phyloP scores from a whole-genome alignment of 495 filamentous ascomycete genomes.

The Penicillium ochrochloron region DNA sequence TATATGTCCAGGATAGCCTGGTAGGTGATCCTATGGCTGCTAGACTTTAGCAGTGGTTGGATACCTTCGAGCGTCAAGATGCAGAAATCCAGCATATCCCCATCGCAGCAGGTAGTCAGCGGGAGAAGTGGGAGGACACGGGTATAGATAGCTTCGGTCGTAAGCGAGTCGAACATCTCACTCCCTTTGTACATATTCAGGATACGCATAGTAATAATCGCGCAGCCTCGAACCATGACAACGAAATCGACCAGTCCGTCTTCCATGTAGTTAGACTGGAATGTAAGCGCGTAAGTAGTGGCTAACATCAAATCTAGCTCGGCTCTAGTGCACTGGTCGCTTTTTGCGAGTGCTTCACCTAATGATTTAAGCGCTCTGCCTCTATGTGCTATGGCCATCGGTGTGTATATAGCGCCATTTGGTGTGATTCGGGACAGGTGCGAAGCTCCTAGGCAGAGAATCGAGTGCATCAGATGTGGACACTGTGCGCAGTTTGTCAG shows the following conservation, averaged over 20 bases:
- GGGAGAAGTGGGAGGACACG: neutral
- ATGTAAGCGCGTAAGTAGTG: neutral
- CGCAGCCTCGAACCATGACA: slow-evolving; percentile 60
- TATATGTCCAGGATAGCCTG: neutral
- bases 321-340: neutral
- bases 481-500: neutral
- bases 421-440: neutral
- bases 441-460: neutral
- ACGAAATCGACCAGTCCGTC: slow-evolving; percentile 67
- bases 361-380: neutral
- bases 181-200: neutral
- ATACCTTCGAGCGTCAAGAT: neutral
- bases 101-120: neutral
- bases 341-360: neutral
- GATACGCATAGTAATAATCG: neutral
- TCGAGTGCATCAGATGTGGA: neutral
- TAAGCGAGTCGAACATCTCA: neutral
- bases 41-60: neutral
- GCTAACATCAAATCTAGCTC: neutral
- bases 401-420: neutral
- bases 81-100: neutral
- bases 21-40: neutral
- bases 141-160: neutral
- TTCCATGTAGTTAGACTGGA: slow-evolving; percentile 36
- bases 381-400: neutral